Evolutionary conservation across 2,329 filamentous ascomycete genomes (phyloP).

Genomic region (Macrophomina phaseolina): DNA sequence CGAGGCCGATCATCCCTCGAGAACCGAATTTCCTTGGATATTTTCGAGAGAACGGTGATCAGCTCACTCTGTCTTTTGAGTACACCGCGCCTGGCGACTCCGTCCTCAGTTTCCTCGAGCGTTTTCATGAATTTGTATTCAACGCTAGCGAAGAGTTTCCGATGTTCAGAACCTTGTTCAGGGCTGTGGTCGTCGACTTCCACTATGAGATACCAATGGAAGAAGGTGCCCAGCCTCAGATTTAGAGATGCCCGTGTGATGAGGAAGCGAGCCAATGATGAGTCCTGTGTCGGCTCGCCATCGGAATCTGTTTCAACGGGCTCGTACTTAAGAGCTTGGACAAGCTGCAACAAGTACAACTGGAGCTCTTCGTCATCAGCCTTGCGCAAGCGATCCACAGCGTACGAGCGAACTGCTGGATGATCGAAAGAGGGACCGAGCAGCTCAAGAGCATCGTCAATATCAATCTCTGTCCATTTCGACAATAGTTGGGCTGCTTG

Average conservation of each 20-base stretch:
- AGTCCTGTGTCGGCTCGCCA: slow-evolving; percentile 70
- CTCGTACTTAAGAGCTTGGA: slow-evolving; percentile 95
- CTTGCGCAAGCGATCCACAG: slow-evolving; percentile 88
- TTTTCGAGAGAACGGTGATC: slow-evolving; percentile 82
- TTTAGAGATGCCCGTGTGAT: slow-evolving; percentile 87
- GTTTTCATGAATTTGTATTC: slow-evolving; percentile 96
- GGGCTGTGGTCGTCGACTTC: slow-evolving; percentile 86
- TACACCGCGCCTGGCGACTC: slow-evolving; percentile 74
- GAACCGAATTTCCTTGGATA: slow-evolving; percentile 85
- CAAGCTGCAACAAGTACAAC: slow-evolving; percentile 89
- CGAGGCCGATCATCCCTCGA: slow-evolving; percentile 77
- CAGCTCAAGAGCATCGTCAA: slow-evolving; percentile 93
- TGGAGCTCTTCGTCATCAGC: slow-evolving; percentile 91
- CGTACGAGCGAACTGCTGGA: slow-evolving; percentile 84
- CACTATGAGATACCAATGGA: slow-evolving; percentile 99
- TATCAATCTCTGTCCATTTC: slow-evolving; percentile 95
- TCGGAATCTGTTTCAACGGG: slow-evolving; percentile 58
- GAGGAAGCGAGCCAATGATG: slow-evolving; percentile 86
- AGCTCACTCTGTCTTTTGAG: slow-evolving; percentile 88
- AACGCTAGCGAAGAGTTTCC: slow-evolving; percentile 87
- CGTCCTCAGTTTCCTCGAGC: slow-evolving; percentile 73
- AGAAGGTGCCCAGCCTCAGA: slow-evolving; percentile 89
- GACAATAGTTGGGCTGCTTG: slow-evolving; percentile 89
- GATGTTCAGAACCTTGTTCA: slow-evolving; percentile 75
- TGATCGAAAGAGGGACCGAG: slow-evolving; percentile 93